Evolutionary conservation across 2,329 filamentous ascomycete species (phyloP).

Genomic region (Diplocarpon rosae): DNA sequence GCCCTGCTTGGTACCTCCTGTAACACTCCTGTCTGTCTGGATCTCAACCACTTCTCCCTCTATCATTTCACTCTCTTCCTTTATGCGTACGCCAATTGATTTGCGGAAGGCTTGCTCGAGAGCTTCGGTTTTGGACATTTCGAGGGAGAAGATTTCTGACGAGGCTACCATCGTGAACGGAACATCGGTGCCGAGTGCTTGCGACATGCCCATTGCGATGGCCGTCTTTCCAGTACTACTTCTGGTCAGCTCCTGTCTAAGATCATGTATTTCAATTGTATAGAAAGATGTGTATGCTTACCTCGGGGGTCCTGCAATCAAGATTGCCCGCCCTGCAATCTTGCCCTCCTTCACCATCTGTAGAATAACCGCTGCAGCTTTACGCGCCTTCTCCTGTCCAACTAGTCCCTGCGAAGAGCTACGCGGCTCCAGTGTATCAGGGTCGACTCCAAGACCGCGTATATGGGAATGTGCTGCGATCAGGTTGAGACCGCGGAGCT

Average conservation of each 20-base stretch:
- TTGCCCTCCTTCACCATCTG: conserved; percentile 99
- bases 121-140: conserved; percentile 99
- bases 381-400: conserved; percentile 90
- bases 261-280: neutral
- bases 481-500: conserved; percentile 91
- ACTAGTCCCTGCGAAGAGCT: conserved; percentile 83
- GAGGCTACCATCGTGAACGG: conserved; percentile 94
- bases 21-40: conserved; percentile 93
- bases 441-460: conserved; percentile 85
- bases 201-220: conserved; percentile 97
- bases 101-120: conserved; percentile 98
- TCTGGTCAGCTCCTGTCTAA: conserved; percentile 4
- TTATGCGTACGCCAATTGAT: conserved; percentile 95
- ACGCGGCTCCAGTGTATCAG: conserved; percentile 80
- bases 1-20: conserved; percentile 92
- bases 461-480: conserved; percentile 98
- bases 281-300: conserved; percentile 27
- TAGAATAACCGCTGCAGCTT: conserved; percentile 89
- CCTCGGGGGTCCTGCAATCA: conserved; percentile 91
- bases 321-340: conserved; percentile 87
- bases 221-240: conserved; percentile 90
- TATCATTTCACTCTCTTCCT: conserved; percentile 98
- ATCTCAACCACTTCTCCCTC: conserved; percentile 99
- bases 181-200: conserved; percentile 86
- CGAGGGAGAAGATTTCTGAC: conserved; percentile 94